Percentiles rank a stretch among this genome's conserved stretches.
Evolutionary conservation across 805 yeast species (phyloP).

Genomic region (Kodamaea hsintzibuensis): DNA sequence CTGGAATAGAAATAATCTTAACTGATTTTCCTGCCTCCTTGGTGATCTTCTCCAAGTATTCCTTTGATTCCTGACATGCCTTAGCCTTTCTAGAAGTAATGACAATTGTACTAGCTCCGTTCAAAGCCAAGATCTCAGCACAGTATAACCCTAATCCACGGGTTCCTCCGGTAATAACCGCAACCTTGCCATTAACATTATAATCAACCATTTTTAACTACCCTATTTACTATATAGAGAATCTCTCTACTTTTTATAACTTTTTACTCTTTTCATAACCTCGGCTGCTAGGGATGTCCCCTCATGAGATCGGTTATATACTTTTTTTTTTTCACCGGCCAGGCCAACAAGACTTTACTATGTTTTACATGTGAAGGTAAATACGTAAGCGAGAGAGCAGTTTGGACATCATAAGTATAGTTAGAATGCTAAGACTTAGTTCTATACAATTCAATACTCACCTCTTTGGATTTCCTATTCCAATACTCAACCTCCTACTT

Average conservation of each 20-base stretch:
- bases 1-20: constrained; percentile 47
- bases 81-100: constrained; percentile 63
- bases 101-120: constrained; percentile 63
- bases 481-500: no score
- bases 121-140: constrained; percentile 61
- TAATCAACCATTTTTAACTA: constrained; percentile 38
- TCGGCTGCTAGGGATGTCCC: not conserved
- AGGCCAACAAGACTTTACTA: not conserved
- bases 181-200: constrained; percentile 60
- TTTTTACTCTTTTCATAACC: not conserved
- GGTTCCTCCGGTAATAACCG: constrained; percentile 72
- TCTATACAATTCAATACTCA: no score
- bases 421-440: not conserved
- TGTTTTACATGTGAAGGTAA: not conserved
- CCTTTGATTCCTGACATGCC: constrained; percentile 61
- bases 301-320: not conserved
- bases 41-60: constrained; percentile 36
- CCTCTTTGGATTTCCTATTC: no score
- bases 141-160: constrained; percentile 72
- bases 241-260: not conserved
- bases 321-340: not conserved
- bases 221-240: not conserved
- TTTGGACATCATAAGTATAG: no score
- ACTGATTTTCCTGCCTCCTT: constrained; percentile 32
- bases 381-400: no score